phyloP scores from a whole-genome alignment of 2,329 filamentous ascomycete genomes.

The Elsinoe perseae region DNA sequence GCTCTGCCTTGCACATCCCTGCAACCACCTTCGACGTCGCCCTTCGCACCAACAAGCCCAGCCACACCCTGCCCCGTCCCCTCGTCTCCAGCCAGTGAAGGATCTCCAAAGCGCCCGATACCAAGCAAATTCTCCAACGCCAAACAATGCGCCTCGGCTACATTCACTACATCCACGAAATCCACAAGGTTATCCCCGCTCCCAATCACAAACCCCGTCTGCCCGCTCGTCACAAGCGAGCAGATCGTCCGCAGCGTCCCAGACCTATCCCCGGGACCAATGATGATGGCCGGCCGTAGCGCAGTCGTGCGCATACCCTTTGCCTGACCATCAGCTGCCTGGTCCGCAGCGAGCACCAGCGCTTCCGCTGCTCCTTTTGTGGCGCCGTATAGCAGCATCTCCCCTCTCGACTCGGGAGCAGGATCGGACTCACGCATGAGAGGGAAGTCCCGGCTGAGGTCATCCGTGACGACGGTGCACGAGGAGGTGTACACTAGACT shows the following conservation, averaged over 20 bases:
- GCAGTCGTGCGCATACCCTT: slow-evolving; percentile 53
- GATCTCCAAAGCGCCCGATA: neutral
- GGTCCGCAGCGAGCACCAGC: no score
- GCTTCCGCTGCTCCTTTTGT: slow-evolving; percentile 83
- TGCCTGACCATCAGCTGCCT: no score
- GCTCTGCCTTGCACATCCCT: no score
- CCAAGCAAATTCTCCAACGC: slow-evolving; percentile 65
- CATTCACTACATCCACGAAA: slow-evolving; percentile 62
- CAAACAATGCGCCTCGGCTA: slow-evolving; percentile 76
- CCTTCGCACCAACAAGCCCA: no score
- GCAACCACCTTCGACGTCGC: no score
- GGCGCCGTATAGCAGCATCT: slow-evolving; percentile 72
- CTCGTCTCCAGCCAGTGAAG: no score
- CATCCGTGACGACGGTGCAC: slow-evolving; percentile 79
- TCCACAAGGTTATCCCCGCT: slow-evolving; percentile 63
- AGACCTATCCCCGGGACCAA: slow-evolving; percentile 73
- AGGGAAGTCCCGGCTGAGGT: slow-evolving; percentile 60
- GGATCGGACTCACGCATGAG: slow-evolving; percentile 70
- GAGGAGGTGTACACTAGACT: slow-evolving; percentile 87
- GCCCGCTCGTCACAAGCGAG: slow-evolving; percentile 58
- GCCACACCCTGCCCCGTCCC: no score
- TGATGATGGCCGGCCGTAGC: slow-evolving; percentile 80
- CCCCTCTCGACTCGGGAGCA: slow-evolving; percentile 66
- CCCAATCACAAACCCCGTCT: slow-evolving; percentile 74
- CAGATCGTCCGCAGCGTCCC: slow-evolving; percentile 68